Evolutionary conservation across 2,329 filamentous ascomycete genomes (phyloP).

Genomic region (Sporothrix luriei): DNA sequence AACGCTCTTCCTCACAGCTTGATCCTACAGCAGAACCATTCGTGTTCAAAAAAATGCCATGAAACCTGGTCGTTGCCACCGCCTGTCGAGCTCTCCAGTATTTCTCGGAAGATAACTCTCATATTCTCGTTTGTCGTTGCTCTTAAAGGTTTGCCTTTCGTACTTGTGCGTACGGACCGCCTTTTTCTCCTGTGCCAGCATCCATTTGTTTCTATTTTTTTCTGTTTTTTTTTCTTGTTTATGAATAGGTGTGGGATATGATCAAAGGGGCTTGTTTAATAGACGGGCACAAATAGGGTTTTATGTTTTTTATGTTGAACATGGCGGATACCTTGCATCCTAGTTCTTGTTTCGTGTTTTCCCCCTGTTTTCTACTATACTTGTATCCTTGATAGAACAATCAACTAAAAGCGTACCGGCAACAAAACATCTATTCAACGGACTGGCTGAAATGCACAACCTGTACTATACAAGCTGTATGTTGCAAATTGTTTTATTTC

Average conservation of each 20-base stretch:
- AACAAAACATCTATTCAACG: not conserved
- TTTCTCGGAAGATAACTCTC: too few relatives aligned
- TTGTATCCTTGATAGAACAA: constrained; percentile 16
- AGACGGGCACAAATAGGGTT: not conserved
- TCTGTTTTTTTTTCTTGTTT: not conserved
- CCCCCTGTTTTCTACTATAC: not conserved
- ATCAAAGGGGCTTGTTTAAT: not conserved
- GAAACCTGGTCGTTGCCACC: not conserved
- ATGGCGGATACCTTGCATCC: not conserved
- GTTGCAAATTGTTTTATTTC: not conserved
- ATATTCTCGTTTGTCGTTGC: not conserved
- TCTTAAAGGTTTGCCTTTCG: not conserved
- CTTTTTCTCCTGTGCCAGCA: not conserved
- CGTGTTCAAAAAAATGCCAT: not conserved
- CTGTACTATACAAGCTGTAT: not conserved
- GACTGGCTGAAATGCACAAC: not conserved
- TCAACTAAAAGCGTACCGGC: not conserved
- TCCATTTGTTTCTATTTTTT: not conserved
- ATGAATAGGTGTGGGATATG: not conserved
- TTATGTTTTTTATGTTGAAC: not conserved
- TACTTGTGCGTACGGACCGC: not conserved
- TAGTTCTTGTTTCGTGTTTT: not conserved
- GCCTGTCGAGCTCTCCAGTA: not conserved
- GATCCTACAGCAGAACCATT: not conserved
- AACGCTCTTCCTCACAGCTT: not conserved